Base-by-base conservation (phyloP, 176 grass and related monocot genomes). In the Zea mays region DNA sequence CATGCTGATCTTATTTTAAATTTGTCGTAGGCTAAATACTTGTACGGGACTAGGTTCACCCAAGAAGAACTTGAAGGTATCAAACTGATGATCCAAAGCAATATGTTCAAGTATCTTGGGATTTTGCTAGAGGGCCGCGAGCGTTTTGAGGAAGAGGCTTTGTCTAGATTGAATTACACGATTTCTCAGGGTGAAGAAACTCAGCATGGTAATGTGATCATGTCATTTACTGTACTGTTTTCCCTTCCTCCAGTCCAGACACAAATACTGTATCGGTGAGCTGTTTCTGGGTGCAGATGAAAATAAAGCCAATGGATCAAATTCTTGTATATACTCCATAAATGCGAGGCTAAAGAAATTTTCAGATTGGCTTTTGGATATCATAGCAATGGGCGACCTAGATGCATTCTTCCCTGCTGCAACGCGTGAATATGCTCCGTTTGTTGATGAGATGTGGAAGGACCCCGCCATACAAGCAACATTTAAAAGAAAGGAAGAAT, bases 361-460 rank as follows among this genome's bases (percentile, higher is more conserved):
- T 72, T 98, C 96, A 16, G 92, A 98, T 46, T 98, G 96, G 96
- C 86, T 98, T 88, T 80, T 98, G 76, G 96, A 98, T 77, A 98
- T 94, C 68, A 94, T 98, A 45, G 96, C 96, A 82, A 98, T 90
- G 89, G 96, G 96, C 7, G 85, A 98, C 75, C 70, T 98, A 45
- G 96, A 98, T 85, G 90, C 96, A 33, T 98, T 98, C 65, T 98
- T 98, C 79, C 96, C 95, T 77, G 95, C 95, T 4, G 95, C 95
- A 61, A 94, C 95, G 19, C 87, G 95, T 10, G 95, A 98, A 82
- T 98, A 98, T 81, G 95, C 95, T 85, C 92, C 92, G 42, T 88
- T 88, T 59, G 91, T 88, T 46, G 91, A 98, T 13, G 95, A 98
- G 85, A 94, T 94, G 92, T 98, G 95, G 95, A 89, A 76, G 34